phyloP scores from a whole-genome alignment of 2,329 filamentous ascomycete species.

The Trichoderma koningii region DNA sequence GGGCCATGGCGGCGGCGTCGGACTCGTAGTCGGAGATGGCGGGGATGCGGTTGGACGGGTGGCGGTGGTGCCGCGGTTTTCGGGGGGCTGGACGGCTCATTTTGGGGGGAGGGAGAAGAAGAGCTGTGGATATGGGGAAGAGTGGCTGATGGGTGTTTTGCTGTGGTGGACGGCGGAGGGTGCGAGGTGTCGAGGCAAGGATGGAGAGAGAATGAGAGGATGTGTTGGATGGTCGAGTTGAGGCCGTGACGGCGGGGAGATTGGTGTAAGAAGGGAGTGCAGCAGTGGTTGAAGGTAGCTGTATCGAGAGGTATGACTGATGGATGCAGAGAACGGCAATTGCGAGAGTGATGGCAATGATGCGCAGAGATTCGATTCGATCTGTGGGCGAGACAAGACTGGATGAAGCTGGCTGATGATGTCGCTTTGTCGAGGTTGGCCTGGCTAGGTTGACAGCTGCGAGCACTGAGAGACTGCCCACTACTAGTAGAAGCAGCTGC shows the following conservation, averaged over 20 bases:
- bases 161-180: neutral
- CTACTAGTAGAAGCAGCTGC: neutral
- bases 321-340: neutral
- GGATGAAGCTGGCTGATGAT: neutral
- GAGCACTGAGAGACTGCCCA: constrained; percentile 12
- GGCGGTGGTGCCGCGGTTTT: constrained; percentile 45
- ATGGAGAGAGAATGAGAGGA: neutral
- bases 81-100: constrained; percentile 52
- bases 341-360: neutral
- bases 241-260: neutral
- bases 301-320: too few species aligned
- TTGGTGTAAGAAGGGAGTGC: too few species aligned
- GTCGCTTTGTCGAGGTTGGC: neutral
- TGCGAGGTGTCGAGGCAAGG: neutral
- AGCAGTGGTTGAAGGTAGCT: neutral
- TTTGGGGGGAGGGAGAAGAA: neutral
- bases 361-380: neutral
- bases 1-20: constrained; percentile 54
- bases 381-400: neutral
- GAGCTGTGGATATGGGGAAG: neutral
- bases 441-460: neutral
- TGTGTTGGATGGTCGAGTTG: neutral
- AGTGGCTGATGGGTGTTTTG: neutral
- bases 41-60: constrained; percentile 45
- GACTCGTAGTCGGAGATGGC: constrained; percentile 66